phyloP scores from a whole-genome alignment of 169 alveolate genomes.

The Plasmodium vivax region DNA sequence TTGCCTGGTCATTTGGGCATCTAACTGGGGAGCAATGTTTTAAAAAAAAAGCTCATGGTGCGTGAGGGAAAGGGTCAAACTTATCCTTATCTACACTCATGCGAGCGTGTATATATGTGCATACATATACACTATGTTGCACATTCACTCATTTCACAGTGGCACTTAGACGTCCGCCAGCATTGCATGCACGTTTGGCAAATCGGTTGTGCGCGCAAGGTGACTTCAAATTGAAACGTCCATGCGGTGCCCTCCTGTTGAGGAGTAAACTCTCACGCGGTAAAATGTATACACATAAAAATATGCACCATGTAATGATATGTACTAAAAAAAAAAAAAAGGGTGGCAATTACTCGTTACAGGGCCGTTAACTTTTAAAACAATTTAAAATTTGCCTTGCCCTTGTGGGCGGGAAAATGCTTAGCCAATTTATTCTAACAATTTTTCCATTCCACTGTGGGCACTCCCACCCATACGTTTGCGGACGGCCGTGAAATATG shows the following conservation, averaged over 20 bases:
- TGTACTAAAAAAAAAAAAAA: background rate
- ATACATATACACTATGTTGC: background rate
- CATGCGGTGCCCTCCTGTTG: background rate
- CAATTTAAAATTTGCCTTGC: background rate
- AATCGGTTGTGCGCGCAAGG: background rate
- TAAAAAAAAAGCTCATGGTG: background rate
- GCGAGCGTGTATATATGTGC: background rate
- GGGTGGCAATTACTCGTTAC: background rate
- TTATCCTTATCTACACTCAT: background rate
- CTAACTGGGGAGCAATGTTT: background rate
- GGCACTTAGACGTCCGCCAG: background rate
- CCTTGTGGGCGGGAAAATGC: background rate
- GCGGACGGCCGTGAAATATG: background rate
- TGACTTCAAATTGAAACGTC: background rate
- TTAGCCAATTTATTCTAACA: background rate
- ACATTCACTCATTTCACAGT: background rate
- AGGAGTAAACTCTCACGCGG: background rate
- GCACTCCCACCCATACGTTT: background rate
- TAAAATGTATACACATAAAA: background rate
- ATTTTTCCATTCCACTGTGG: background rate
- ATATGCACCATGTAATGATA: background rate
- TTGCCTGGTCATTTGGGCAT: background rate
- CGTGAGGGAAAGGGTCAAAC: background rate
- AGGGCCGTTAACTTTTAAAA: background rate
- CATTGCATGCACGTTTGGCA: background rate